A percentile compares a stretch with the other conserved stretches of the same genome.
Evolutionary conservation across 2,329 filamentous ascomycete genomes (phyloP).

Genomic region (Zymoseptoria tritici): DNA sequence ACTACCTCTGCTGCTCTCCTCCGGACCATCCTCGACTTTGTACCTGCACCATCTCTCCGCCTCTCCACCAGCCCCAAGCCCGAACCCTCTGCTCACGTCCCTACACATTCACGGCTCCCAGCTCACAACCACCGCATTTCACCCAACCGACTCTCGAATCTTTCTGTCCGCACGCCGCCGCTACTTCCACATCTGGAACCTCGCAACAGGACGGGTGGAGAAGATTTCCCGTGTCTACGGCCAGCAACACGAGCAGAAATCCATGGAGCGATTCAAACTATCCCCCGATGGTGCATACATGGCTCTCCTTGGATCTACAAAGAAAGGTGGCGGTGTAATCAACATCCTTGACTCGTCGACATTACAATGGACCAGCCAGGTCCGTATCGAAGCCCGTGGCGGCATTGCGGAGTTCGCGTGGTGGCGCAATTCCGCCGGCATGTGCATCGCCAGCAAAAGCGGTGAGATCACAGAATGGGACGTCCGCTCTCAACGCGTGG

Average conservation of each 20-base stretch:
- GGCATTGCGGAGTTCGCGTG: conserved; percentile 87
- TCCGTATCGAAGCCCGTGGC: conserved; percentile 70
- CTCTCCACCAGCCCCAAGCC: conserved; percentile 60
- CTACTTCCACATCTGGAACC: conserved; percentile 93
- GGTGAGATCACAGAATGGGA: conserved; percentile 90
- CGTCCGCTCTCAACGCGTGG: conserved; percentile 57
- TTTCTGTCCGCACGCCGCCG: conserved; percentile 81
- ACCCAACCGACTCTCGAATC: conserved; percentile 63
- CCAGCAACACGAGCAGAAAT: conserved; percentile 72
- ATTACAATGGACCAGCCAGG: conserved; percentile 80
- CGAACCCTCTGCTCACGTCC: conserved; percentile 84
- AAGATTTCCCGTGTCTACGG: conserved; percentile 72
- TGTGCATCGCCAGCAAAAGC: conserved; percentile 76
- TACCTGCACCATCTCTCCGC: conserved; percentile 81
- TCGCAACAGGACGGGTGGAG: conserved; percentile 71
- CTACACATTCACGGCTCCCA: conserved; percentile 78
- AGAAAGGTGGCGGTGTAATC: conserved; percentile 80
- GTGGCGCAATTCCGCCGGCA: conserved; percentile 78
- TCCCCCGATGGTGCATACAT: conserved; percentile 83
- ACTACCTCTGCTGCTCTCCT: conserved; percentile 81
- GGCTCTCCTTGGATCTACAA: conserved; percentile 69
- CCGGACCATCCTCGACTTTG: conserved; percentile 75
- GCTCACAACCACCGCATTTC: conserved; percentile 76
- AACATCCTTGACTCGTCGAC: conserved; percentile 75
- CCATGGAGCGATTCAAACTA: conserved; percentile 83